These are phyloP conservation scores for Spizellomyces sp. DNA, from an alignment of 192 early-diverging fungal species.

Conservation along the genomic window DNA sequence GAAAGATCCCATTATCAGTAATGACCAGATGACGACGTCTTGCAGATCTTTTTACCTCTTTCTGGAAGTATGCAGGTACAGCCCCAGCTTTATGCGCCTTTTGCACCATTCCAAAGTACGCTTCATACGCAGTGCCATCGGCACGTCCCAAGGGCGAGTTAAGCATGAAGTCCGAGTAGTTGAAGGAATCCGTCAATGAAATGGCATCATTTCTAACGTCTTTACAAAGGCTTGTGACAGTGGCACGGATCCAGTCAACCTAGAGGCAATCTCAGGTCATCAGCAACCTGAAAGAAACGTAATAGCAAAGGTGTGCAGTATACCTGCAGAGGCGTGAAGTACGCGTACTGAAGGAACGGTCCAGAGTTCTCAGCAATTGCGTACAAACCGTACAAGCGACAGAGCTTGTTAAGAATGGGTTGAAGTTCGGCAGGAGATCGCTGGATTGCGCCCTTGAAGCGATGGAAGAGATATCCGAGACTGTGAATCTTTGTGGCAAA, in stretches of 20 bases:
- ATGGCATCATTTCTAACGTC: conserved; percentile 79
- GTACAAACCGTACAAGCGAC: conserved; percentile 81
- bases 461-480: conserved; percentile 77
- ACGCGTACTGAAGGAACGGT: conserved; percentile 85
- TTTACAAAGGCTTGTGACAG: conserved; percentile 67
- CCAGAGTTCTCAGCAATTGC: conserved; percentile 79
- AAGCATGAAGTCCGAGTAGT: conserved; percentile 85
- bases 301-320: neutral
- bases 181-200: conserved; percentile 85
- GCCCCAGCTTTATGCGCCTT: conserved; percentile 68
- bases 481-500: conserved; percentile 83
- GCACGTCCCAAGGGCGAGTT: conserved; percentile 85
- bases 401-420: conserved; percentile 69
- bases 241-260: conserved; percentile 67
- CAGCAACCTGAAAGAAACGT: neutral
- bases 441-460: conserved; percentile 76
- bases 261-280: conserved; percentile 35
- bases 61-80: conserved; percentile 78
- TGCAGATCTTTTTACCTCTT: conserved; percentile 51
- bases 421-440: conserved; percentile 65
- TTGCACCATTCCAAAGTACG: conserved; percentile 86
- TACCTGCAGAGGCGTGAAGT: conserved; percentile 65
- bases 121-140: conserved; percentile 75
- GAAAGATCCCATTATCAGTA: neutral
- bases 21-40: neutral